A percentile compares a stretch with the other conserved stretches of the same genome.
Conservation (phyloP, 768 basidiomycete species). For the Galerina sulciceps region DNA sequence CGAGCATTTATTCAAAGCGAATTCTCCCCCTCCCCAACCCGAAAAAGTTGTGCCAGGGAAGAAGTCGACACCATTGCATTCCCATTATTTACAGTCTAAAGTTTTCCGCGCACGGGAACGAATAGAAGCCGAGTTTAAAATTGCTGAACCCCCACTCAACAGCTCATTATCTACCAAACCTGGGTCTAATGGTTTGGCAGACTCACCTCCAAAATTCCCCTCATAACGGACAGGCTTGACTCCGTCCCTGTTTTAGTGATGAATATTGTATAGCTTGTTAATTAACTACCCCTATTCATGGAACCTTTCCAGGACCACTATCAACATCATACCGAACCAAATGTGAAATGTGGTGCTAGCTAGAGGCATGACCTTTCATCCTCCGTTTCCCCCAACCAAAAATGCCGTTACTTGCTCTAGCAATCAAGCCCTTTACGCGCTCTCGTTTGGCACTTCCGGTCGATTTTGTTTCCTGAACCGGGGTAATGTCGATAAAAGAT, state of each 20-base stretch:
- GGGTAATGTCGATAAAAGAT: slow-evolving; percentile 45
- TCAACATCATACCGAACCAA: not conserved
- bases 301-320: not conserved
- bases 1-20: slow-evolving; percentile 91
- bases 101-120: slow-evolving; percentile 94
- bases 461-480: slow-evolving; percentile 23
- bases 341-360: not conserved
- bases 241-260: slow-evolving; percentile 5
- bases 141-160: slow-evolving; percentile 26
- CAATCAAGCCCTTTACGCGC: slow-evolving; percentile 25
- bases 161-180: slow-evolving; percentile 9
- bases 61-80: slow-evolving; percentile 54
- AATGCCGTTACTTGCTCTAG: slow-evolving; percentile 26
- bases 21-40: slow-evolving; percentile 69
- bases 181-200: slow-evolving; percentile 17
- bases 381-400: slow-evolving; percentile 28
- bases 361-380: not conserved
- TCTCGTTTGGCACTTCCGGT: slow-evolving; percentile 19
- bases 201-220: slow-evolving; percentile 19
- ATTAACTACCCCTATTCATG: slow-evolving; percentile 19
- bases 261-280: slow-evolving; percentile 19
- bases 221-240: not conserved
- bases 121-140: slow-evolving; percentile 83
- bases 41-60: slow-evolving; percentile 51
- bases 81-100: slow-evolving; percentile 96